Evolutionary conservation across 768 basidiomycete species (phyloP).

Genomic region (Russula emetica): DNA sequence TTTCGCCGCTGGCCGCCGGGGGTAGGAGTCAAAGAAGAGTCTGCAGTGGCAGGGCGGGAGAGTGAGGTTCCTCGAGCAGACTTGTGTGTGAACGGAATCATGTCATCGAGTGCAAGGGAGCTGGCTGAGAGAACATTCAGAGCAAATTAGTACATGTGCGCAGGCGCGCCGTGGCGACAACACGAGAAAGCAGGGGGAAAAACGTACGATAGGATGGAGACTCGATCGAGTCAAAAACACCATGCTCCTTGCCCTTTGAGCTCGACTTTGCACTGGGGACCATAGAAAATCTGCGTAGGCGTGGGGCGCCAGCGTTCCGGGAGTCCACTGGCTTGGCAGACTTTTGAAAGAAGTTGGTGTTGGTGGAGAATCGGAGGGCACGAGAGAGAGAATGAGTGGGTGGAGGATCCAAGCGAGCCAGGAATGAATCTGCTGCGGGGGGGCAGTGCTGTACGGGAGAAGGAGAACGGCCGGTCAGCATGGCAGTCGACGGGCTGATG

Average conservation of each 20-base stretch:
- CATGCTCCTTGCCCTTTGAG: conserved; percentile 26
- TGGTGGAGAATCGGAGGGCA: conserved; percentile 21
- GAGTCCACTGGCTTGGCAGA: conserved; percentile 1
- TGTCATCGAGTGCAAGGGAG: conserved; percentile 17
- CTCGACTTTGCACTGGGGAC: conserved; percentile 4
- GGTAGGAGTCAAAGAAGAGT: conserved; percentile 10
- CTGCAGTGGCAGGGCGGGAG: conserved; percentile 20
- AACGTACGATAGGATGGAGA: conserved; percentile 22
- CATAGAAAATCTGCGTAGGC: conserved; percentile 24
- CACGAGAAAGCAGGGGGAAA: conserved; percentile 18
- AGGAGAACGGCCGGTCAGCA: conserved; percentile 8
- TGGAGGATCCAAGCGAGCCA: background rate
- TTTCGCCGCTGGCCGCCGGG: conserved; percentile 9
- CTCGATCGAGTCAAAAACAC: conserved; percentile 21
- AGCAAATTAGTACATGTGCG: conserved; percentile 9
- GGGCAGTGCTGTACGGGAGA: conserved; percentile 7
- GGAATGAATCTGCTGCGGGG: background rate
- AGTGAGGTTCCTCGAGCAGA: background rate
- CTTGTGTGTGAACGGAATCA: conserved; percentile 9
- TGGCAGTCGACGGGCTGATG: conserved; percentile 2
- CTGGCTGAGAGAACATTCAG: conserved; percentile 10
- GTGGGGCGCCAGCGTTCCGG: conserved; percentile 4
- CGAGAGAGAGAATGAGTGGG: conserved; percentile 7
- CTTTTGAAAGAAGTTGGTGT: conserved; percentile 5
- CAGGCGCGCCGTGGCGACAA: background rate